A percentile compares a stretch with the other conserved stretches of the same genome.
These are phyloP conservation scores for Hebeloma cylindrosporum DNA, from an alignment of 768 basidiomycete genomes.

Conservation along the genomic window DNA sequence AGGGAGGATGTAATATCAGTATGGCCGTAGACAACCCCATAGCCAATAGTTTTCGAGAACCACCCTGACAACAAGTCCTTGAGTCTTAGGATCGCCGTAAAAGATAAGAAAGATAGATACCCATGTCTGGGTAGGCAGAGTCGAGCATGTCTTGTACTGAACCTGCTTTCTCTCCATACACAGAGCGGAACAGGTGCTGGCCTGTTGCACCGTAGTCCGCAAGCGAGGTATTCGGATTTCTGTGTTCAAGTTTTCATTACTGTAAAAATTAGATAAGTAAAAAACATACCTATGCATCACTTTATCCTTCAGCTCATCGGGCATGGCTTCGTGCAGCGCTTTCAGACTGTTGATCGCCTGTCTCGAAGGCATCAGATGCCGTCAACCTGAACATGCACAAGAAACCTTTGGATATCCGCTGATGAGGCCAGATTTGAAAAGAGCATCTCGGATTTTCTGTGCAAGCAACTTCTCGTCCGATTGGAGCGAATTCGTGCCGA, in stretches of 20 bases:
- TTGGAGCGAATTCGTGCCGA: slow-evolving; percentile 15
- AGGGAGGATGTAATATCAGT: slow-evolving; percentile 44
- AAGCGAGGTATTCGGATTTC: slow-evolving; percentile 41
- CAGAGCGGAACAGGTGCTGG: slow-evolving; percentile 40
- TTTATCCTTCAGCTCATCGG: slow-evolving; percentile 50
- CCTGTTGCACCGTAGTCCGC: slow-evolving; percentile 46
- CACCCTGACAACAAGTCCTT: slow-evolving; percentile 38
- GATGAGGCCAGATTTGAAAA: slow-evolving; percentile 61
- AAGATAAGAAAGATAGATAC: slow-evolving; percentile 29
- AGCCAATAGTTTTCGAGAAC: slow-evolving; percentile 54
- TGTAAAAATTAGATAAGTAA: background rate
- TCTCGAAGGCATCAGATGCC: background rate
- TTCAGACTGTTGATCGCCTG: slow-evolving; percentile 61
- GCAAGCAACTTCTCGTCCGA: slow-evolving; percentile 43
- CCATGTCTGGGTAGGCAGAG: slow-evolving; percentile 61
- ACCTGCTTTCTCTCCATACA: slow-evolving; percentile 58
- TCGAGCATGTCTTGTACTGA: slow-evolving; percentile 47
- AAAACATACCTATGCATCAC: slow-evolving; percentile 42
- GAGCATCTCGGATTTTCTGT: slow-evolving; percentile 56
- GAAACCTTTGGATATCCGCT: slow-evolving; percentile 59
- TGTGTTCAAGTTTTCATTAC: slow-evolving; percentile 19
- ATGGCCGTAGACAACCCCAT: slow-evolving; percentile 56
- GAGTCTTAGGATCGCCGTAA: background rate
- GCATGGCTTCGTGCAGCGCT: slow-evolving; percentile 50
- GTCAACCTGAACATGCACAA: background rate